phyloP scores from a whole-genome alignment of 1,139 yeast genomes.

The Magnusiomyces tetraspermus region DNA sequence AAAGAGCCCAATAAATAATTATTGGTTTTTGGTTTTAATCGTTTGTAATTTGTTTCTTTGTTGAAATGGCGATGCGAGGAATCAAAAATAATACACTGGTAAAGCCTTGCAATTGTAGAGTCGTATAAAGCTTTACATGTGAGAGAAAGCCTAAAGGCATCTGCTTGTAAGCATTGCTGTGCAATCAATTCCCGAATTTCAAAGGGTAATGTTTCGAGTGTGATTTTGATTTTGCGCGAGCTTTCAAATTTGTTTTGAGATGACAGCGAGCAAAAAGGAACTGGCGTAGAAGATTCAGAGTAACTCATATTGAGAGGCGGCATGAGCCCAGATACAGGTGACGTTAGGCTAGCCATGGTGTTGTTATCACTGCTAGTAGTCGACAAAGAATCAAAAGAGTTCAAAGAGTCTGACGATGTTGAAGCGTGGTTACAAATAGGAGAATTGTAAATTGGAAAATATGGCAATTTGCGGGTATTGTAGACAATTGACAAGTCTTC shows the following conservation, averaged over 20 bases:
- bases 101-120: conserved; percentile 18
- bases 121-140: conserved; percentile 17
- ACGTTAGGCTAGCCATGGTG: no score
- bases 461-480: not conserved
- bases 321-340: no score
- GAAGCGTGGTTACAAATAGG: not conserved
- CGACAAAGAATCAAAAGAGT: not conserved
- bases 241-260: not conserved
- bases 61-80: conserved; percentile 22
- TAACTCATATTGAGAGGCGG: not conserved
- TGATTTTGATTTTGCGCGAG: conserved; percentile 17
- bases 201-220: conserved; percentile 35
- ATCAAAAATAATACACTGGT: conserved; percentile 22
- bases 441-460: not conserved
- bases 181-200: conserved; percentile 20
- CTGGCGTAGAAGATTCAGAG: not conserved
- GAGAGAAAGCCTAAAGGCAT: conserved; percentile 22
- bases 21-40: conserved; percentile 10
- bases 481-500: not conserved
- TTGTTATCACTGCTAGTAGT: not conserved
- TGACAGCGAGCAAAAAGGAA: not conserved
- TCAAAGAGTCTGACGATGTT: not conserved
- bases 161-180: conserved; percentile 20
- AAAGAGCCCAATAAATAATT: not conserved
- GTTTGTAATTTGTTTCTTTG: conserved; percentile 14